These are phyloP conservation scores for Salix suchowensis DNA, from an alignment of 345 rosid genomes.

Conservation along the genomic window DNA sequence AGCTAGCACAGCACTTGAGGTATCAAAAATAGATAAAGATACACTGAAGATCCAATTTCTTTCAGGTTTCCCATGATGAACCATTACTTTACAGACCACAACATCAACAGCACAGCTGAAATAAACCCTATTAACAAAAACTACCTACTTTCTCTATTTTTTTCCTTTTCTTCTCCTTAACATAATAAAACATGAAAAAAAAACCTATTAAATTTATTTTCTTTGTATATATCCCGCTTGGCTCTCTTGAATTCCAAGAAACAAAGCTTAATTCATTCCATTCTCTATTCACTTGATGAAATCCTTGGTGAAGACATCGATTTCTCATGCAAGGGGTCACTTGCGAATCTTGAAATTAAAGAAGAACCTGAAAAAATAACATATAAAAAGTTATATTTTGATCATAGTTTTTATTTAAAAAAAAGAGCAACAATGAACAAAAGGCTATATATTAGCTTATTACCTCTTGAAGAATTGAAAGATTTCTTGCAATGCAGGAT, in stretches of 20 bases:
- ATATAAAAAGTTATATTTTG: background rate
- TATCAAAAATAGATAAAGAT: background rate
- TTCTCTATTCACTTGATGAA: slow-evolving; percentile 3
- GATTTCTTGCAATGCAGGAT: slow-evolving; percentile 34
- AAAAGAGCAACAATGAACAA: background rate
- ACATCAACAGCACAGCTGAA: background rate
- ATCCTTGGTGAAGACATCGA: slow-evolving; percentile 10
- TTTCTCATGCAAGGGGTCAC: slow-evolving; percentile 5
- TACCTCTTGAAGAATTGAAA: slow-evolving; percentile 26
- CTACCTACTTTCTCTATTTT: background rate
- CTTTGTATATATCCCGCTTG: slow-evolving; percentile 7
- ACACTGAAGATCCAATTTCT: background rate
- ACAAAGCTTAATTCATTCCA: background rate
- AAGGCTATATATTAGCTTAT: background rate
- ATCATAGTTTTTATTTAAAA: too few relatives aligned
- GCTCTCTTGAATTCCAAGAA: background rate
- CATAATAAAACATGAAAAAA: background rate
- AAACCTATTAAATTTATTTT: background rate
- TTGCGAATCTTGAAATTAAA: slow-evolving; percentile 12
- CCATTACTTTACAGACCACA: background rate
- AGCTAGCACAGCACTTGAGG: background rate
- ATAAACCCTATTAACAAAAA: background rate
- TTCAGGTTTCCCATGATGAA: slow-evolving; percentile 10
- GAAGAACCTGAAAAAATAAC: slow-evolving; percentile 14
- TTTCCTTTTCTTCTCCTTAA: background rate